A percentile compares a stretch with the other conserved stretches of the same genome.
Conservation (phyloP, 148 eudicot genomes). For the Chenopodium suecicum region DNA sequence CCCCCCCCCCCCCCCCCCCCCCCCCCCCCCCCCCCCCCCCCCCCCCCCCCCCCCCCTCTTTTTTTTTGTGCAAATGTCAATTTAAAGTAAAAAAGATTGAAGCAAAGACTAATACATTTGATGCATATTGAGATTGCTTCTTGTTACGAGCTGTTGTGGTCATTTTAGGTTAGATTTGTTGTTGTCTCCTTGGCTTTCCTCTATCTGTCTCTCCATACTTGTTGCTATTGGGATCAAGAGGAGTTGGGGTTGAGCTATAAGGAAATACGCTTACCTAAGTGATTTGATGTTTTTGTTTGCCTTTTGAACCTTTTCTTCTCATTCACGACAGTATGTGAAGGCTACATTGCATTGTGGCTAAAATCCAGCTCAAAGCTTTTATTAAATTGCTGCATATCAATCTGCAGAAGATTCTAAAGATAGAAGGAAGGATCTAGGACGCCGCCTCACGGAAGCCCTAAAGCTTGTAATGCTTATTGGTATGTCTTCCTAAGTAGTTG, state of each 20-base stretch:
- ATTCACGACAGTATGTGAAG: not conserved
- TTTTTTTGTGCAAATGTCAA: not conserved
- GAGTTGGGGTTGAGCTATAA: not conserved
- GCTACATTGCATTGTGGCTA: not conserved
- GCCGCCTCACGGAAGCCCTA: conserved; percentile 74
- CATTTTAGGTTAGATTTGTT: not conserved
- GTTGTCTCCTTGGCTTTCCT: not conserved
- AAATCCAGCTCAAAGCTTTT: conserved; percentile 9
- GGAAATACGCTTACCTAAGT: not conserved
- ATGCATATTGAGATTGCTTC: not conserved
- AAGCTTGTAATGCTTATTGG: conserved; percentile 89
- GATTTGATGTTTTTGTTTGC: not conserved
- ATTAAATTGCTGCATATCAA: not conserved
- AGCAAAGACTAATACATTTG: not conserved
- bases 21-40: no score
- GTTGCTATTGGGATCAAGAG: conserved; percentile 4
- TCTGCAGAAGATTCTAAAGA: conserved; percentile 62
- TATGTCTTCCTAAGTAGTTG: conserved; percentile 28
- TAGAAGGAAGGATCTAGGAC: conserved; percentile 57
- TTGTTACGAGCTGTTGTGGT: not conserved
- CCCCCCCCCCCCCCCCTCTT: no score
- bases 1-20: no score
- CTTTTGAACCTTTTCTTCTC: not conserved
- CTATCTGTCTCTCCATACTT: not conserved
- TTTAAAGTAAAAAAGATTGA: not conserved